Evolutionary conservation across 2,329 filamentous ascomycete genomes (phyloP), one percentile per base, ranked within the genome.

Genomic region (Ascocoryne sarcoides): DNA sequence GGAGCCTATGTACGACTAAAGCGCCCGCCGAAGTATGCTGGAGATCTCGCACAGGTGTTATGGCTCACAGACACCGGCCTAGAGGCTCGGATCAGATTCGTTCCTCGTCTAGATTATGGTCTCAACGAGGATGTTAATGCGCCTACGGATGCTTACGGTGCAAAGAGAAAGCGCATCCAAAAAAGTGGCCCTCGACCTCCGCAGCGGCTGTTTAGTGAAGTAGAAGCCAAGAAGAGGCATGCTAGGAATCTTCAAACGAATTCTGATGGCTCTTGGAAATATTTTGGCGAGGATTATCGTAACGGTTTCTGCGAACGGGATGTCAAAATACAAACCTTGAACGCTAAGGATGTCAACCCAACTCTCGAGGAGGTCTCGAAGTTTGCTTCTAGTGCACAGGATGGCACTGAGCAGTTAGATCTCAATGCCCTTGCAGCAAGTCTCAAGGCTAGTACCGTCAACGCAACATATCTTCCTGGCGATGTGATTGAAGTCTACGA

Each of bases 401-500:
- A 96, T 59, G 92, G 92, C 14, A 89, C 87, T 0, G 88, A 95
- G 54, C 94, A 93, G 49, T 73, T 98, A 26, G 92, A 98, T 64
- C 73, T 98, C 32, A 84, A 89, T 55, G 88, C 90, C 1, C 71
- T 98, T 39, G 88, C 90, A 7, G 84, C 88, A 36, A 95, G 87
- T 50, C 69, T 96, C 39, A 95, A 94, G 59, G 84, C 86, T 44
- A 84, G 79, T 51, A 84, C 84, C 44, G 78, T 80, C 7, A 83
- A 84, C 46, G 82, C 89, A 23, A 82, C 84, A 3, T 98, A 95
- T 56, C 75, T 94, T 4, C 85, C 89, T 3, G 93, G 93, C 23
- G 92, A 98, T 60, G 79, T 89, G n/a, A 89, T 98, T 16, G 90
- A 96, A 62, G 87, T 98, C 32, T 96, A 89, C 62, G 80, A 89